These are phyloP conservation scores for Nepenthes gracilis DNA, from an alignment of 148 eudicot species.

Conservation along the genomic window DNA sequence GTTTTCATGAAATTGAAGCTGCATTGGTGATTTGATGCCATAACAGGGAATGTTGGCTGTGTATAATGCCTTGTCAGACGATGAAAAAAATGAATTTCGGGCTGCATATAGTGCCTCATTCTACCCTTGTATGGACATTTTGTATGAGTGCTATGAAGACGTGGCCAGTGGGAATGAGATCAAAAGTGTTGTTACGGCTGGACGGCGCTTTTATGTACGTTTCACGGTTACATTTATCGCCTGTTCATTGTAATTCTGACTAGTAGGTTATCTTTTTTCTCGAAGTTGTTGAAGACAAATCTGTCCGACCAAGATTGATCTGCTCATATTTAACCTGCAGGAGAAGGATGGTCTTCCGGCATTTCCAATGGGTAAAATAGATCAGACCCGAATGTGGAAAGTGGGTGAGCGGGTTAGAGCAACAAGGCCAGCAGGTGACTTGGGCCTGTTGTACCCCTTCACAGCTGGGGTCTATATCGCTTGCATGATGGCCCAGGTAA, in stretches of 20 bases:
- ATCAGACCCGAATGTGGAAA: slow-evolving; percentile 97
- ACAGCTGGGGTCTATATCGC: slow-evolving; percentile 97
- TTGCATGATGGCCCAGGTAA: slow-evolving; percentile 98
- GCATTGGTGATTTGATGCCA: neutral
- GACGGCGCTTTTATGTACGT: slow-evolving; percentile 89
- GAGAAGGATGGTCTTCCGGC: slow-evolving; percentile 97
- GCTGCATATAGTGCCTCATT: slow-evolving; percentile 91
- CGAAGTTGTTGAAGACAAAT: neutral
- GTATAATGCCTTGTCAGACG: slow-evolving; percentile 70
- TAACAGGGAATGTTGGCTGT: slow-evolving; percentile 83
- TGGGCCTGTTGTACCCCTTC: slow-evolving; percentile 87
- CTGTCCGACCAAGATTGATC: neutral
- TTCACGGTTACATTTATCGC: neutral
- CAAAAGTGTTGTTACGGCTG: slow-evolving; percentile 94
- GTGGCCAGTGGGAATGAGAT: slow-evolving; percentile 95
- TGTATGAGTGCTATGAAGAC: slow-evolving; percentile 97
- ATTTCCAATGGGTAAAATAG: slow-evolving; percentile 98
- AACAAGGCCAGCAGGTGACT: slow-evolving; percentile 68
- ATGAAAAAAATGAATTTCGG: slow-evolving; percentile 76
- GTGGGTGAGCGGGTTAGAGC: slow-evolving; percentile 87
- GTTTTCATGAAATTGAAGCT: neutral
- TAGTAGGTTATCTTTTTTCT: neutral
- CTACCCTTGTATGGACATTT: slow-evolving; percentile 94
- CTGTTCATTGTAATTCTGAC: neutral
- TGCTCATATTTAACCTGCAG: slow-evolving; percentile 18